Conservation (phyloP, 495 filamentous ascomycete species). For the Penicillium desertorum region DNA sequence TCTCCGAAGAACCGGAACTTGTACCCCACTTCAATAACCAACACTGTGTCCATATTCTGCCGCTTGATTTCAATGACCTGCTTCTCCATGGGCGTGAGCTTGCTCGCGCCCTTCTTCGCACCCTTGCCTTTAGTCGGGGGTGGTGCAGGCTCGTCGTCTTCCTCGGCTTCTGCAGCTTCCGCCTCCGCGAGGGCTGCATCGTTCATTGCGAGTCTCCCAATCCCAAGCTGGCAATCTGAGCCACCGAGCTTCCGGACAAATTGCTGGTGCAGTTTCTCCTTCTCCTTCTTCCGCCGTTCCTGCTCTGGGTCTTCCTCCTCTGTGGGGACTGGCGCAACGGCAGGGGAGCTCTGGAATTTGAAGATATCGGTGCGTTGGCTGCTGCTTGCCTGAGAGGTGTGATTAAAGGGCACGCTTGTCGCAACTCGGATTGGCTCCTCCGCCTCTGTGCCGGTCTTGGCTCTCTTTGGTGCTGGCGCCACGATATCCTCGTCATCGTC, state of each 20-base stretch:
- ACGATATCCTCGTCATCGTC: conserved; percentile 46
- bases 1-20: conserved; percentile 99
- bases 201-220: conserved; percentile 56
- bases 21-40: conserved; percentile 94
- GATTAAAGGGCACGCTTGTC: conserved; percentile 15
- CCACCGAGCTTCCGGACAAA: conserved; percentile 89
- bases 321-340: conserved; percentile 8
- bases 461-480: conserved; percentile 42
- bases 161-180: conserved; percentile 49
- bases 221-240: conserved; percentile 72
- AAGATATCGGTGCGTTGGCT: conserved; percentile 43
- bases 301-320: conserved; percentile 50
- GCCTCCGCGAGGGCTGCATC: conserved; percentile 55
- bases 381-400: conserved; percentile 21
- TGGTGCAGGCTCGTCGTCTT: conserved; percentile 55
- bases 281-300: conserved; percentile 46
- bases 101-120: conserved; percentile 64
- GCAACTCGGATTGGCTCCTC: conserved; percentile 18
- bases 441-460: conserved; percentile 20
- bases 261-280: conserved; percentile 73
- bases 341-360: conserved; percentile 43
- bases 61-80: conserved; percentile 93
- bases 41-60: conserved; percentile 82
- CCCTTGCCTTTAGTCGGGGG: conserved; percentile 55
- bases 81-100: conserved; percentile 92